Base-by-base conservation (phyloP, 139 green algal genomes). In the Penium margaritaceum region DNA sequence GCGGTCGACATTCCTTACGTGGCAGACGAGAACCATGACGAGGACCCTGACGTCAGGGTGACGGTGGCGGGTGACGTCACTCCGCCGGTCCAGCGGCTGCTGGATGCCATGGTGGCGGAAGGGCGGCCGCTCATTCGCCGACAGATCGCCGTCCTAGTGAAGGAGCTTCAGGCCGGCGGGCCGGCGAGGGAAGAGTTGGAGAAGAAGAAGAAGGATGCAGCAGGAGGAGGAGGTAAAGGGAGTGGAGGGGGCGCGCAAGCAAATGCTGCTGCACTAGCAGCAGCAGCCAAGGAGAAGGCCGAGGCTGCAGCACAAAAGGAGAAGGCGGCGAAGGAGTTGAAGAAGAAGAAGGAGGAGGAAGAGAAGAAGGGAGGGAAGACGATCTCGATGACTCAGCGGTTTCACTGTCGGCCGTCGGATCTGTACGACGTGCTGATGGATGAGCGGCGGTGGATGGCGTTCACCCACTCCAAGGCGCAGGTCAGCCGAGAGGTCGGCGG, bases 21-120 rank as follows among this genome's bases (percentile, higher is more conserved):
- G 5, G 83, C 75, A 4, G 83, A 88, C 62, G 83, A 88, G 71
- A 88, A 88, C 74, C 57, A 68, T 9, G 83, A 79, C 3, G 83
- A 88, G 65, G 83, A 86, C 37, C 61, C 67, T 19, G 83, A 88
- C 35, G 1, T 85, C 34, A 78, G 72, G 47, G 63, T 85, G 7
- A 15, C 43, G 2, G 29, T 75, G 14, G n/a, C 19, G 3, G 38
- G n/a, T 3, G 71, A 70, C 9, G 65, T 60, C 58, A 19, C 38
- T 4, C 21, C 35, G 61, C 41, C 30, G 29, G 60, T 12, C n/a
- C 72, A 75, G 54, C 68, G 74, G 35, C 70, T 82, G 37, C 61
- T 62, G 21, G 76, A 77, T n/a, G 63, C 54, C 9, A 80, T 80
- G 76, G 7, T 84, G 32, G 34, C 32, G 12, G 3, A 53, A 15